phyloP scores from a whole-genome alignment of 2,329 filamentous ascomycete species.

The Xylariaceae sp. region DNA sequence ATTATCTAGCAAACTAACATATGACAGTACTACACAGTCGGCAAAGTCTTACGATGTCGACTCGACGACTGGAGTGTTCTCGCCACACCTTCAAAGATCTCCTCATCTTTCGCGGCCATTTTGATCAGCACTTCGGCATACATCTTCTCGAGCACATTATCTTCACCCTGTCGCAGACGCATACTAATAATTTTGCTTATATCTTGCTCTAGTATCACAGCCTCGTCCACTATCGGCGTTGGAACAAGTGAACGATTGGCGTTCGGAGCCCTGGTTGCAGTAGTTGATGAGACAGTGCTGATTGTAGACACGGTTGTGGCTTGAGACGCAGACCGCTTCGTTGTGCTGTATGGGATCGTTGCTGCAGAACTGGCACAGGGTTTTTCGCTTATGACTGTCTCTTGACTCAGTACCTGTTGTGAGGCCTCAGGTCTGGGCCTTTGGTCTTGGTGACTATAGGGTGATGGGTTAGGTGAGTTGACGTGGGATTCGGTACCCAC shows the following conservation, averaged over 20 bases:
- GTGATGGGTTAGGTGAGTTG: neutral
- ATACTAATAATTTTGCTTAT: conserved; percentile 10
- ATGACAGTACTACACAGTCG: neutral
- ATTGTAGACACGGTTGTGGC: conserved; percentile 12
- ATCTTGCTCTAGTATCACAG: conserved; percentile 6
- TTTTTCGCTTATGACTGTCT: neutral
- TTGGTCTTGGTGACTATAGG: neutral
- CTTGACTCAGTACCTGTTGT: neutral
- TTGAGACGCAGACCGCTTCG: conserved; percentile 11
- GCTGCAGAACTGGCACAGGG: neutral
- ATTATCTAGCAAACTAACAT: neutral
- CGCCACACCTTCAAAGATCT: conserved; percentile 1
- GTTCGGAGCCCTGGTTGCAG: neutral
- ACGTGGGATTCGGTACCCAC: neutral
- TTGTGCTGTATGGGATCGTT: neutral
- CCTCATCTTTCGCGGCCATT: conserved; percentile 6
- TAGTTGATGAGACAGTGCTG: neutral
- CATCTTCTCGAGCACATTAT: conserved; percentile 1
- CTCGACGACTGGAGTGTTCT: conserved; percentile 1
- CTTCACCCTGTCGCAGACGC: conserved; percentile 9
- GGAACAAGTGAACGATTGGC: neutral
- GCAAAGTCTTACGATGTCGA: neutral
- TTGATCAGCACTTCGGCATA: conserved; percentile 13
- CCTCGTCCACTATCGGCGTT: conserved; percentile 9
- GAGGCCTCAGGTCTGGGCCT: neutral